Evolutionary conservation across 2,329 filamentous ascomycete species (phyloP), one percentile per base, ranked within the genome.

Genomic region (Apiospora kogelbergensis): DNA sequence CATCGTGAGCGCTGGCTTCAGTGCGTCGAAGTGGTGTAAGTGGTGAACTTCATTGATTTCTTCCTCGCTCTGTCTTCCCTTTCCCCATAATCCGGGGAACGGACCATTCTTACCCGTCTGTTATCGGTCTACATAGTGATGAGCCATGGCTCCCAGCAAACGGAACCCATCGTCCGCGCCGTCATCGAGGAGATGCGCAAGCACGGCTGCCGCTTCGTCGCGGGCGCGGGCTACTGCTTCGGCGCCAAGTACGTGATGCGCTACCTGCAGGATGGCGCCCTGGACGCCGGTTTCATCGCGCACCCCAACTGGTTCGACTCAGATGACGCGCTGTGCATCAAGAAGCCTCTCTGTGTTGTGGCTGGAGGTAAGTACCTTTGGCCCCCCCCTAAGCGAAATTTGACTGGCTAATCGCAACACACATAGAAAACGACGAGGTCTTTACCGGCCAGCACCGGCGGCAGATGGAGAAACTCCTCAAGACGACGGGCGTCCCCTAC

Each of bases 381-480:
- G 10, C 11, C 45, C 13, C 22, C 11, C 26, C 42, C 26, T 41
- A 24, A 37, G 10, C 26, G 17, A 60, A n/a, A n/a, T 15, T 3
- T 33, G 33, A 33, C 7, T 6, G 26, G 10, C 53, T 60, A 37
- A 60, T 37, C 1, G 6, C 37, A 11, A n/a, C 20, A 3, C 41
- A 20, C 48, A 22, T 26, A 68, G 69, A 37, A 65, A 63, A 60
- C 30, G 89, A 91, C 75, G 22, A 70, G n/a, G 89, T 91, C 76
- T 91, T 91, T 81, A 84, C 88, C 1, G 72, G 82, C 7, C 82
- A 90, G 76, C 84, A 88, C 78, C 85, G 90, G 67, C 85, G 90
- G 81, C 81, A 88, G 76, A 88, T 86, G 5, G 89, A 91, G 78
- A 83, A 80, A 9, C 88, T 88, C 68, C 83, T 91, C 63, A 80